A percentile compares a stretch with the other conserved stretches of the same genome.
Evolutionary conservation across 495 filamentous ascomycete genomes (phyloP).

Genomic region (Aspergillus campestris): DNA sequence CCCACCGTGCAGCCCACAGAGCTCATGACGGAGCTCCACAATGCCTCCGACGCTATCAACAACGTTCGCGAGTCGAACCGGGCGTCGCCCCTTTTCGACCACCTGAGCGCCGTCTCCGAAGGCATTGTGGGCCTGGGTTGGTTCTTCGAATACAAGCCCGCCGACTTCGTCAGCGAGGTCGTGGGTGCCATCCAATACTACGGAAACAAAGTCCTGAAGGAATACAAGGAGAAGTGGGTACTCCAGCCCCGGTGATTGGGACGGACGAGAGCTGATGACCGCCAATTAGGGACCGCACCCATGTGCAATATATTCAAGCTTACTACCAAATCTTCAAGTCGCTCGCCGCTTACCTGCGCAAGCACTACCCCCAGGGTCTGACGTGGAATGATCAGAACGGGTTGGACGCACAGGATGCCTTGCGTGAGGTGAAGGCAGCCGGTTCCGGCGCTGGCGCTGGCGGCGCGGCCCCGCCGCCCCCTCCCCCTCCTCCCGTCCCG

Average conservation of each 20-base stretch:
- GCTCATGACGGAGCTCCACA: conserved; percentile 74
- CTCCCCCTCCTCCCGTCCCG: conserved; percentile 50
- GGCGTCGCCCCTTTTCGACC: conserved; percentile 58
- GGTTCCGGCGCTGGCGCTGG: conserved; percentile 36
- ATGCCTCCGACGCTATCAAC: conserved; percentile 63
- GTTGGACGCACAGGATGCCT: conserved; percentile 61
- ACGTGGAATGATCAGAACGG: conserved; percentile 81
- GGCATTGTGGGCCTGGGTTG: conserved; percentile 79
- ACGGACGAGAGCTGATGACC: conserved; percentile 9
- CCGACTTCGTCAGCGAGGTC: conserved; percentile 70
- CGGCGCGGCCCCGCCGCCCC: conserved; percentile 42
- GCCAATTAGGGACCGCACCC: conserved; percentile 54
- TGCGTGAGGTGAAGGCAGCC: conserved; percentile 47
- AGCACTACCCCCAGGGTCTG: conserved; percentile 68
- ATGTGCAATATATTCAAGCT: conserved; percentile 77
- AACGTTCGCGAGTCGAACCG: conserved; percentile 74
- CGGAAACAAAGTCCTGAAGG: conserved; percentile 82
- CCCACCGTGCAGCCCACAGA: conserved; percentile 65
- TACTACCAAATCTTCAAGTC: conserved; percentile 83
- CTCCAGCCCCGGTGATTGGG: not conserved
- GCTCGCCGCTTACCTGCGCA: conserved; percentile 70
- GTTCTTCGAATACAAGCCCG: conserved; percentile 75
- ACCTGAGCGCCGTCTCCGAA: conserved; percentile 79
- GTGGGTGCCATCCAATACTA: conserved; percentile 77
- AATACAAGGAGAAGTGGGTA: conserved; percentile 81